phyloP scores from a whole-genome alignment of 2,329 filamentous ascomycete genomes.

The Raffaelea arxii region DNA sequence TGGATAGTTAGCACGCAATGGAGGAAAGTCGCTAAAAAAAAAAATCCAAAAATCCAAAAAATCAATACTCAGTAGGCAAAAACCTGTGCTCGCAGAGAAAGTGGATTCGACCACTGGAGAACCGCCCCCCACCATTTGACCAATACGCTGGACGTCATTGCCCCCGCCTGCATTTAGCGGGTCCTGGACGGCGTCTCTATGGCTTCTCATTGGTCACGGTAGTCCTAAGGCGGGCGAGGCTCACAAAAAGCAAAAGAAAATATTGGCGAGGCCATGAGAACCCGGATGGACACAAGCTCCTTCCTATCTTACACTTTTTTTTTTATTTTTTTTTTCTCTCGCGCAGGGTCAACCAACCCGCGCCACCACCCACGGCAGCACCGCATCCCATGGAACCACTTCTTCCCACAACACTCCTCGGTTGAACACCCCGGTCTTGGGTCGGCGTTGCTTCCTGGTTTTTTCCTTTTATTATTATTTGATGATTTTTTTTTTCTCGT shows the following conservation, averaged over 20 bases:
- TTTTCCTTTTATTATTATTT: not conserved
- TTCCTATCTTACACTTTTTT: not conserved
- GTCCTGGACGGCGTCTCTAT: not conserved
- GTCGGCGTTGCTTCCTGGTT: not conserved
- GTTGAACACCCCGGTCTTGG: not conserved
- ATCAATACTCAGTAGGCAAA: too few relatives aligned
- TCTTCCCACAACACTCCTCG: not conserved
- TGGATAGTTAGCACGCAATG: too few relatives aligned
- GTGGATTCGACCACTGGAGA: too few relatives aligned
- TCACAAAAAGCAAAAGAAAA: constrained; percentile 1
- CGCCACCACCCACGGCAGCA: not conserved
- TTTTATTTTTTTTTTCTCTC: not conserved
- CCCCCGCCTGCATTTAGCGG: constrained; percentile 5
- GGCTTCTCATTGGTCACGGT: constrained; percentile 1
- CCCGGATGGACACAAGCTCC: constrained; percentile 16
- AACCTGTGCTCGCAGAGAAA: too few relatives aligned
- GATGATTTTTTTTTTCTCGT: not conserved
- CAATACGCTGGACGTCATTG: constrained; percentile 3
- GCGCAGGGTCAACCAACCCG: not conserved
- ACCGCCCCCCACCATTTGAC: too few relatives aligned
- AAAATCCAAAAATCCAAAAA: too few relatives aligned
- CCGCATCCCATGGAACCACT: not conserved
- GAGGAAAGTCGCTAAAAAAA: too few relatives aligned
- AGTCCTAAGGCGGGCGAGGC: constrained; percentile 5
- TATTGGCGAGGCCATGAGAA: constrained; percentile 11